A percentile compares a stretch with the other conserved stretches of the same genome.
phyloP scores from a whole-genome alignment of 2,329 filamentous ascomycete species.

The Rhynchosporium graminicola region DNA sequence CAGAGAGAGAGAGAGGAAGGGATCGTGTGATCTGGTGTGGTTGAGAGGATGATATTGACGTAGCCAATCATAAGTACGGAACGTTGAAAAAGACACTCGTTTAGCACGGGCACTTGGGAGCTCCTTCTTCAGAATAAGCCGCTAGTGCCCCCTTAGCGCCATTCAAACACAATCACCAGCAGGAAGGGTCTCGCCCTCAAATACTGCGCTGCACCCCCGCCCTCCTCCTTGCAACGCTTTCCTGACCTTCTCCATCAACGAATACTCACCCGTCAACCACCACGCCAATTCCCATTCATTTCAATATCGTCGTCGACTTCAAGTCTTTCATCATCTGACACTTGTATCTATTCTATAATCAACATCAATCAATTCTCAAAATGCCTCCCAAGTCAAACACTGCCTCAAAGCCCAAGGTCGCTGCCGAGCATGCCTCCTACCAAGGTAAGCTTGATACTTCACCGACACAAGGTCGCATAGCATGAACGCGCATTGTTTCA shows the following conservation, averaged over 20 bases:
- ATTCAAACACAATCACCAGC: not conserved
- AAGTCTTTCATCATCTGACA: slow-evolving; percentile 13
- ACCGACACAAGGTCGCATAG: slow-evolving; percentile 49
- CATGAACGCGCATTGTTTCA: slow-evolving; percentile 41
- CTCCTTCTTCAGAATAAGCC: too few relatives aligned
- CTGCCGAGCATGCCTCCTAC: slow-evolving; percentile 61
- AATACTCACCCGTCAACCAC: slow-evolving; percentile 6
- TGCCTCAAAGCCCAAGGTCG: slow-evolving; percentile 56
- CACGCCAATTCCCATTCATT: slow-evolving; percentile 11
- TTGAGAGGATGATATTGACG: too few relatives aligned
- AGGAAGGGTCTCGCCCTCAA: not conserved
- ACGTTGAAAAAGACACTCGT: too few relatives aligned
- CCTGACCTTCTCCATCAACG: slow-evolving; percentile 16
- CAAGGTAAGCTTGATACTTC: slow-evolving; percentile 56
- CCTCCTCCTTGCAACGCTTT: slow-evolving; percentile 24
- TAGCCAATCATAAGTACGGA: too few relatives aligned
- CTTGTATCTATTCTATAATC: slow-evolving; percentile 25
- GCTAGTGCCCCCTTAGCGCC: too few relatives aligned
- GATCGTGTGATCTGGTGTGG: too few relatives aligned
- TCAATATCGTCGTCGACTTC: slow-evolving; percentile 14
- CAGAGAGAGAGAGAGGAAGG: slow-evolving; percentile 4
- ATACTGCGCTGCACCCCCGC: slow-evolving; percentile 13
- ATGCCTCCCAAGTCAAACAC: slow-evolving; percentile 70
- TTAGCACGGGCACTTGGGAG: too few relatives aligned
- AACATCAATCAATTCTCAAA: slow-evolving; percentile 36